These are phyloP conservation scores for Periconia macrospinosa DNA, from an alignment of 2,329 filamentous ascomycete species.

Conservation along the genomic window DNA sequence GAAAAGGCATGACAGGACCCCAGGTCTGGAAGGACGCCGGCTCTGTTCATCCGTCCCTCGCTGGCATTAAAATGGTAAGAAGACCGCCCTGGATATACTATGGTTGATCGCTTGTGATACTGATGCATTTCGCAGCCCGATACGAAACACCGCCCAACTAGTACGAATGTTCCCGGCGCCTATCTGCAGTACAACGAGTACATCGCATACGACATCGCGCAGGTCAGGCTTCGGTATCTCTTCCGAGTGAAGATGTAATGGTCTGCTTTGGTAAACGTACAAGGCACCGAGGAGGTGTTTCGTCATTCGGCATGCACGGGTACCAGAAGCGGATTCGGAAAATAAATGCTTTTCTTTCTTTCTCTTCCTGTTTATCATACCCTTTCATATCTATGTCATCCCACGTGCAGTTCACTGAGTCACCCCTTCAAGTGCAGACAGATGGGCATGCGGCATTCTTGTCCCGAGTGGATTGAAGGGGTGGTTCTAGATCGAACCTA, in stretches of 20 bases:
- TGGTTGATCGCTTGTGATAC: background rate
- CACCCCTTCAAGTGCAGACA: too few species aligned
- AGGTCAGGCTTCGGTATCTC: slow-evolving; percentile 71
- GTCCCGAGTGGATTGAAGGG: too few species aligned
- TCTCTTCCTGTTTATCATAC: background rate
- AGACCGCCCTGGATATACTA: slow-evolving; percentile 27
- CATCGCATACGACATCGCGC: slow-evolving; percentile 70
- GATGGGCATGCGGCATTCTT: background rate
- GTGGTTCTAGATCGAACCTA: too few species aligned
- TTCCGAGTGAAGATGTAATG: slow-evolving; percentile 56
- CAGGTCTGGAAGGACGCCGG: slow-evolving; percentile 74
- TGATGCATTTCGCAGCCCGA: slow-evolving; percentile 22
- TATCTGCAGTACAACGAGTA: slow-evolving; percentile 72
- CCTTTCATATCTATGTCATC: background rate
- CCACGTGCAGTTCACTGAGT: background rate
- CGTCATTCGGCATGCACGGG: background rate
- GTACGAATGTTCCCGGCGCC: slow-evolving; percentile 51
- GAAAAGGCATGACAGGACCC: slow-evolving; percentile 67
- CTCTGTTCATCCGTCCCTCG: slow-evolving; percentile 64
- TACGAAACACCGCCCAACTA: slow-evolving; percentile 45
- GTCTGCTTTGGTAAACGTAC: background rate
- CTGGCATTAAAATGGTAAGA: slow-evolving; percentile 71
- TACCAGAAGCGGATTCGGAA: background rate
- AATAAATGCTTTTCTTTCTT: background rate
- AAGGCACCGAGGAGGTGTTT: background rate